These are phyloP conservation scores for Colletotrichum tamarilloi DNA, from an alignment of 2,329 filamentous ascomycete species.

Conservation along the genomic window DNA sequence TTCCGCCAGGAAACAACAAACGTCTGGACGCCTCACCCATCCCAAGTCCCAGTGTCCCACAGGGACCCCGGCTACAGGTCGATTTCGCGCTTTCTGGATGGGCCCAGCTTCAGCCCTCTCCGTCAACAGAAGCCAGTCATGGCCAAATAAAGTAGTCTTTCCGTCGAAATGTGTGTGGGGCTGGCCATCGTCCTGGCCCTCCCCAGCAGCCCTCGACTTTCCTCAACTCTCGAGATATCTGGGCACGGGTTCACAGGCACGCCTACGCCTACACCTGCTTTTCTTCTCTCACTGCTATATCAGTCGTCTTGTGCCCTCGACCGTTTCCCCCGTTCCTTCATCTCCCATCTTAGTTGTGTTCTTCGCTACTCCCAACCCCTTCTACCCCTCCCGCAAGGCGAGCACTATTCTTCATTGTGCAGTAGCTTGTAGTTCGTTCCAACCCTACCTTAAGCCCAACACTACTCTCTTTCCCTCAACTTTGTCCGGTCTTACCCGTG, in stretches of 20 bases:
- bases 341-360: neutral
- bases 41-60: conserved; percentile 7
- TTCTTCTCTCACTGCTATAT: conserved; percentile 8
- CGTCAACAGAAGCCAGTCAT: conserved; percentile 24
- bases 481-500: neutral
- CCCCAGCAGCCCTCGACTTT: neutral
- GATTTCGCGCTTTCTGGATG: conserved; percentile 3
- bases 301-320: neutral
- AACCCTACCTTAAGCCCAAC: neutral
- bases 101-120: conserved; percentile 29
- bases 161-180: neutral
- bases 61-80: neutral
- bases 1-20: conserved; percentile 3
- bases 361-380: conserved; percentile 1
- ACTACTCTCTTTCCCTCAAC: neutral
- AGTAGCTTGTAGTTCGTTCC: conserved; percentile 8
- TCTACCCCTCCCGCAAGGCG: neutral
- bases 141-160: conserved; percentile 3
- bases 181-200: neutral
- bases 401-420: neutral
- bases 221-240: neutral
- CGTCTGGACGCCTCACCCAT: conserved; percentile 13
- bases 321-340: neutral
- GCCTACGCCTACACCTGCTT: neutral
- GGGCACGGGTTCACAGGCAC: neutral